phyloP scores from a whole-genome alignment of 164 flowering plant species.

The Aristolochia contorta region DNA sequence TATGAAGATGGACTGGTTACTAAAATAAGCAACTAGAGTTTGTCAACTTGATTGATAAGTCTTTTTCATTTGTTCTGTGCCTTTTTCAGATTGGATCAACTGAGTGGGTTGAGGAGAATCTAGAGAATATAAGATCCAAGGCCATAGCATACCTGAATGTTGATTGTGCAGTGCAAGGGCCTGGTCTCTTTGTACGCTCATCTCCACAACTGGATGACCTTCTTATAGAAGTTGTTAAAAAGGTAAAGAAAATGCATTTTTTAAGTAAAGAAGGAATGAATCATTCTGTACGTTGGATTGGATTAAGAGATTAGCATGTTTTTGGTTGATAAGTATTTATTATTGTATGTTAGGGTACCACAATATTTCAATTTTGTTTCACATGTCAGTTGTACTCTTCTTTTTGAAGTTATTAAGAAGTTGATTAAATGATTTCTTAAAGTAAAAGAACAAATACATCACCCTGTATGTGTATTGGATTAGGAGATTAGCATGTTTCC shows the following conservation, averaged over 20 bases:
- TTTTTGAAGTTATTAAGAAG: background rate
- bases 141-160: slow-evolving; percentile 91
- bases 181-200: slow-evolving; percentile 77
- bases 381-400: too few relatives aligned
- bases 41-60: background rate
- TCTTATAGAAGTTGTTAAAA: slow-evolving; percentile 60
- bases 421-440: background rate
- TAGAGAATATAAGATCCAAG: slow-evolving; percentile 54
- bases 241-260: slow-evolving; percentile 26
- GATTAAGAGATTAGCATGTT: too few relatives aligned
- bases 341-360: too few relatives aligned
- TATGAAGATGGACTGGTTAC: background rate
- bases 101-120: slow-evolving; percentile 96
- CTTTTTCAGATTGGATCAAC: slow-evolving; percentile 84
- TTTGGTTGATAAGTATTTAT: too few relatives aligned
- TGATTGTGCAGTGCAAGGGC: slow-evolving; percentile 98
- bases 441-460: too few relatives aligned
- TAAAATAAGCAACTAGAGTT: background rate
- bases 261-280: too few relatives aligned
- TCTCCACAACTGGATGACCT: slow-evolving; percentile 92
- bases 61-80: background rate
- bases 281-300: too few relatives aligned
- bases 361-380: too few relatives aligned
- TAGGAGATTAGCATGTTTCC: too few relatives aligned
- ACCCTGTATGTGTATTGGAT: too few relatives aligned